Evolutionary conservation across 108 stramenopile genomes (phyloP).

Genomic region (Craspedostauros australis): DNA sequence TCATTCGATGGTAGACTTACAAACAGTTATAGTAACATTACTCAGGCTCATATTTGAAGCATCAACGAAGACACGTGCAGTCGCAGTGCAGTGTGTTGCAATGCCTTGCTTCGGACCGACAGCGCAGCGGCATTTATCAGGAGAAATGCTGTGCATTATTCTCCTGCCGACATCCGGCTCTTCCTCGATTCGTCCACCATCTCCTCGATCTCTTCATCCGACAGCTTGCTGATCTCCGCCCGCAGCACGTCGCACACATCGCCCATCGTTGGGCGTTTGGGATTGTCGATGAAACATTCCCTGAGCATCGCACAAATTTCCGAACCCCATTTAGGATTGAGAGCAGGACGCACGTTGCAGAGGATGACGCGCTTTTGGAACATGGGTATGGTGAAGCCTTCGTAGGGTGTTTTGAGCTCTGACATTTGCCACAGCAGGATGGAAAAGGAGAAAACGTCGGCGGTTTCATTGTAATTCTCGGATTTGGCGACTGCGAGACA

Average conservation of each 20-base stretch:
- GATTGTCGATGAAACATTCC: constrained; percentile 32
- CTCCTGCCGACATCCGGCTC: constrained; percentile 60
- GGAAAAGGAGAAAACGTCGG: constrained; percentile 80
- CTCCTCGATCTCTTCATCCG: constrained; percentile 43
- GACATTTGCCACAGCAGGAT: constrained; percentile 83
- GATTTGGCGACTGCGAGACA: too few species aligned
- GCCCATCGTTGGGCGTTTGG: constrained; percentile 53
- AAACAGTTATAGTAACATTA: too few species aligned
- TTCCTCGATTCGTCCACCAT: constrained; percentile 35
- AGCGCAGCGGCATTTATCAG: too few species aligned
- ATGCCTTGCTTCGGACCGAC: too few species aligned
- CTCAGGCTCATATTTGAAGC: neutral
- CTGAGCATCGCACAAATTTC: constrained; percentile 13
- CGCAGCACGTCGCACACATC: constrained; percentile 54
- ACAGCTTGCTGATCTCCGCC: constrained; percentile 47
- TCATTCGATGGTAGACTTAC: too few species aligned
- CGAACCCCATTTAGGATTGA: constrained; percentile 53
- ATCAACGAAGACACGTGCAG: neutral
- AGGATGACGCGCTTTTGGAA: constrained; percentile 47
- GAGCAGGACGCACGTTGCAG: constrained; percentile 47
- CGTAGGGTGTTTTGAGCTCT: constrained; percentile 59
- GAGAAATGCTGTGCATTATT: constrained; percentile 85
- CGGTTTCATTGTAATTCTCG: constrained; percentile 88
- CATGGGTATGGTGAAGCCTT: constrained; percentile 50
- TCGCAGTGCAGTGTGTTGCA: too few species aligned